These are phyloP conservation scores for Alternaria viburni DNA, from an alignment of 2,329 filamentous ascomycete species.

Conservation along the genomic window DNA sequence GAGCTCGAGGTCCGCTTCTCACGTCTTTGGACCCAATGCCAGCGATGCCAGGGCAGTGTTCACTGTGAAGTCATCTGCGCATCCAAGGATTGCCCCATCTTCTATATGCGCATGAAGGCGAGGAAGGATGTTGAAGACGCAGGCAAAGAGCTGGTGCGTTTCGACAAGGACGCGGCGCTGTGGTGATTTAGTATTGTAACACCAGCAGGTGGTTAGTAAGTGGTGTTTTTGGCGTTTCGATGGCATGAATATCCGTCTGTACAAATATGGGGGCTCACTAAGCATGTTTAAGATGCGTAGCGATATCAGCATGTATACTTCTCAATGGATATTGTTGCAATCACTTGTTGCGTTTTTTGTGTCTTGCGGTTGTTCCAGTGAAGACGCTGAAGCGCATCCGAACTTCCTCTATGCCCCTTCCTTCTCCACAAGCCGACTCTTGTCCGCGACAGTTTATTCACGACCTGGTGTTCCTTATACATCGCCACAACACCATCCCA, in stretches of 20 bases:
- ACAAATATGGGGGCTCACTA: background rate
- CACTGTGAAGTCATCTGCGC: constrained; percentile 98
- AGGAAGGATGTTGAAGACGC: constrained; percentile 98
- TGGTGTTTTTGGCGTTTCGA: constrained; percentile 9
- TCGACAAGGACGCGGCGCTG: constrained; percentile 83
- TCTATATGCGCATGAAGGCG: constrained; percentile 99
- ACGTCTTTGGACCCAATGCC: constrained; percentile 95
- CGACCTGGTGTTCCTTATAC: background rate
- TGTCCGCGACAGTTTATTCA: background rate
- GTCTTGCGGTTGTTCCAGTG: background rate
- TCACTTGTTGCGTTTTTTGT: background rate
- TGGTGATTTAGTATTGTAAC: constrained; percentile 48
- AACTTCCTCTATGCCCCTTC: background rate
- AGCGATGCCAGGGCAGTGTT: constrained; percentile 96
- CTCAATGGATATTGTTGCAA: background rate
- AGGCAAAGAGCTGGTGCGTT: constrained; percentile 85
- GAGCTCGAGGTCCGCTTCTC: constrained; percentile 94
- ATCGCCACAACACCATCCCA: background rate
- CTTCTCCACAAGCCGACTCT: background rate
- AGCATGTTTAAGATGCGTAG: background rate
- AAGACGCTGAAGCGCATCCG: background rate
- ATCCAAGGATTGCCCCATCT: constrained; percentile 95
- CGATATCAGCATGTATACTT: background rate
- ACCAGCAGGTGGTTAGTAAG: too few species aligned
- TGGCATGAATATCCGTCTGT: background rate